phyloP scores from a whole-genome alignment of 345 rosid genomes.

The Acer campestre region DNA sequence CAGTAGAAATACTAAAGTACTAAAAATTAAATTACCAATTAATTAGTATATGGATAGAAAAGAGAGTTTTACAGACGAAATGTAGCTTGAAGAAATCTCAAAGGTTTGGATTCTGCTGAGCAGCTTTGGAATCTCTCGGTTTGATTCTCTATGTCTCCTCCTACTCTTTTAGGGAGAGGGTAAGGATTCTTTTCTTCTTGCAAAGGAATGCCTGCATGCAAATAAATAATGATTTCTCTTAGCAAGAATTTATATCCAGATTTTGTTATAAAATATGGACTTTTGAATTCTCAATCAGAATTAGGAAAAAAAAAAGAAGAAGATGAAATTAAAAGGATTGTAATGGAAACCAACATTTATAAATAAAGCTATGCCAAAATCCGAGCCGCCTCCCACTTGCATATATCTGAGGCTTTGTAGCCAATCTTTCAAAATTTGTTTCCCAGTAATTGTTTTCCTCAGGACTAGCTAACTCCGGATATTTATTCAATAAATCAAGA shows the following conservation, averaged over 20 bases:
- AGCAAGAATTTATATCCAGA: too few relatives aligned
- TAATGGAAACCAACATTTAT: background rate
- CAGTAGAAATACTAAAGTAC: too few relatives aligned
- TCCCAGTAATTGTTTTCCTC: background rate
- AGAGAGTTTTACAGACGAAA: background rate
- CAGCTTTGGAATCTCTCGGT: background rate
- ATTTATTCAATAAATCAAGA: background rate
- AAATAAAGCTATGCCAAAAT: background rate
- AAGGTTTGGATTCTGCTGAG: background rate
- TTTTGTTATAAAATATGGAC: too few relatives aligned
- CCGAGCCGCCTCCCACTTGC: conserved; percentile 7
- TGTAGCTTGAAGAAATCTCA: background rate
- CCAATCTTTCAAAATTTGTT: background rate
- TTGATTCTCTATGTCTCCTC: background rate
- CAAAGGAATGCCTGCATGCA: conserved; percentile 7
- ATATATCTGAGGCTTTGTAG: background rate
- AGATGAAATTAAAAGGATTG: background rate
- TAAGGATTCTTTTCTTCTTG: background rate
- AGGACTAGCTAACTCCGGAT: background rate
- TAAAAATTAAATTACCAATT: too few relatives aligned
- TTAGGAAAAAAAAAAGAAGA: background rate
- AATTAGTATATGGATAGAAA: background rate
- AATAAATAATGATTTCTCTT: background rate
- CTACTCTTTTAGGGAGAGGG: background rate
- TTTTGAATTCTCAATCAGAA: too few relatives aligned